Conservation (phyloP, 208 protist species). For the Endotrypanum monterogeii region DNA sequence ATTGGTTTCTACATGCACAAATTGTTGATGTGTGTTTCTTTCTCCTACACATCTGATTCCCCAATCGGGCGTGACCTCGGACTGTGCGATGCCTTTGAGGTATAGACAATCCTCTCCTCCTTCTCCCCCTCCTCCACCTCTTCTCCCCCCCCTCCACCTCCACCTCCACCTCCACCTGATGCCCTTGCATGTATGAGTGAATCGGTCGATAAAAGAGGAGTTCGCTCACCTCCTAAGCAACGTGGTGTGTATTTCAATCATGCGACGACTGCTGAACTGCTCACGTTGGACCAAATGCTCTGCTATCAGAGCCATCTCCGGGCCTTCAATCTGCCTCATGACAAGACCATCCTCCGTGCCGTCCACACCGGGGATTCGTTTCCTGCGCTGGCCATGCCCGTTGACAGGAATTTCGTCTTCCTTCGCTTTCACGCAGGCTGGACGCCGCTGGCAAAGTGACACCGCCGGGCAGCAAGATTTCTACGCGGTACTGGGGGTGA, state of each 20-base stretch:
- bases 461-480: conserved; percentile 44
- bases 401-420: not conserved
- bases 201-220: not conserved
- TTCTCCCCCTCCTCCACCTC: not conserved
- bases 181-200: not conserved
- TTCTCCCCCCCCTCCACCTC: no score
- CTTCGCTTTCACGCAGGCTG: not conserved
- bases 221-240: not conserved
- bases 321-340: not conserved
- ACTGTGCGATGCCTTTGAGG: not conserved
- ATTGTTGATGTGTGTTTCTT: not conserved
- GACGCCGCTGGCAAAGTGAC: conserved; percentile 15
- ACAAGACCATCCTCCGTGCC: not conserved
- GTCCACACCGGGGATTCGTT: not conserved
- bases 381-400: conserved; percentile 13
- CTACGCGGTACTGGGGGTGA: conserved; percentile 82
- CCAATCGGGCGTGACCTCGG: not conserved
- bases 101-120: no score
- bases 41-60: not conserved
- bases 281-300: not conserved
- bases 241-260: not conserved
- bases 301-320: not conserved
- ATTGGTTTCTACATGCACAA: no score
- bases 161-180: no score
- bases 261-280: conserved; percentile 19